Evolutionary conservation across 257 asterid genomes (phyloP), one percentile per base, ranked within the genome.

Genomic region (Solanum raphanifolium): DNA sequence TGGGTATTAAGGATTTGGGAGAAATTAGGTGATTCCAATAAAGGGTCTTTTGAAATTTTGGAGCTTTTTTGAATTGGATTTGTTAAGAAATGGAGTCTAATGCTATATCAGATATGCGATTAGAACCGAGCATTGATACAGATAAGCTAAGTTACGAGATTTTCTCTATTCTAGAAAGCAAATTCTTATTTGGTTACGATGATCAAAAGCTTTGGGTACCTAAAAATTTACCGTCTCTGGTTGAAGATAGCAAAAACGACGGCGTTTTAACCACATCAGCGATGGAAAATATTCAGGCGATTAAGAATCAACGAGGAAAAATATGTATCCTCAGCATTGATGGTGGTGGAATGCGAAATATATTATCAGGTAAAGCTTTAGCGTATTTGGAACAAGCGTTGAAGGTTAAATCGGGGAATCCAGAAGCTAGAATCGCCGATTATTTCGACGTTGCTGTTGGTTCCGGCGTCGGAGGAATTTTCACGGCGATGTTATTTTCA

Each of bases 81-180:
- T 23, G 34, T 76, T 43, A 21, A 83, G 69, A 90, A 88, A 94
- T 93, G 98, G 96, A 93, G 83, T 88, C 89, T 85, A 87, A 92
- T 58, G 25, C 4, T 58, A 58, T 58, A 58, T 58, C 66, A 58
- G 66, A 58, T 60, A 90, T 91, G 93, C 92, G 93, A 35, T n/a
- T 68, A 35, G 98, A 97, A 87, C 99, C 98, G 3, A 95, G 96
- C 84, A 93, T 95, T 71, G 99, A 97, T 29, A 87, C 98, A 10
- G 97, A 97, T 85, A 97, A 97, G 93, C 89, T 97, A 86, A 97
- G 99, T 93, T 97, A 97, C 87, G 99, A 97, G 86, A 97, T 97
- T 43, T 97, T 97, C 84, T 97, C 99, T 2, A 95, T 97, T 35
- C 91, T 97, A 29, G 99, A 97, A 92, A 94, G 95, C 93, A 97